These are phyloP conservation scores for Bipolaris bicolor DNA, from an alignment of 2,329 filamentous ascomycete species.

Conservation along the genomic window DNA sequence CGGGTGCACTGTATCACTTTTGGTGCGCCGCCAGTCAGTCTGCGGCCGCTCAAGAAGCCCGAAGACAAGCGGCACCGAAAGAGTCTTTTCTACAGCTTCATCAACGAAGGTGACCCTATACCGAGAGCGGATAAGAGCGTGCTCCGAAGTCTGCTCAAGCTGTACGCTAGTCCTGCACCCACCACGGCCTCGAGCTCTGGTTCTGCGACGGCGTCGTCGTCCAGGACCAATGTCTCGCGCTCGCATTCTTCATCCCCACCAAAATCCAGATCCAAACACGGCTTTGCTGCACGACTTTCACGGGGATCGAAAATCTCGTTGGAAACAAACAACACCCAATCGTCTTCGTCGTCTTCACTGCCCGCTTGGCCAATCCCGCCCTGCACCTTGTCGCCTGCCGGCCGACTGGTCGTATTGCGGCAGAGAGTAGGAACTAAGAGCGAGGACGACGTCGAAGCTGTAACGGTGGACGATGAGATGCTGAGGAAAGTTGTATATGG, in stretches of 20 bases:
- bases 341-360: constrained; percentile 48
- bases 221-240: constrained; percentile 32
- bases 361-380: constrained; percentile 70
- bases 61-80: constrained; percentile 56
- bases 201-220: constrained; percentile 30
- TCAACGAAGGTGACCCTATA: constrained; percentile 88
- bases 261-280: constrained; percentile 21
- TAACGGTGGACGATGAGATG: constrained; percentile 70
- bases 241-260: constrained; percentile 14
- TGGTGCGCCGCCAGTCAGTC: constrained; percentile 78
- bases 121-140: constrained; percentile 78
- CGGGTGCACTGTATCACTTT: constrained; percentile 85
- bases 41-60: constrained; percentile 71
- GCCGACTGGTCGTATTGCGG: constrained; percentile 68
- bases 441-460: constrained; percentile 67
- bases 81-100: constrained; percentile 77
- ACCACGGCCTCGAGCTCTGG: constrained; percentile 20
- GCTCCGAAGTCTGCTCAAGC: constrained; percentile 71
- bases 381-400: constrained; percentile 71
- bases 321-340: constrained; percentile 29
- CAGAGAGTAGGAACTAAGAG: constrained; percentile 48
- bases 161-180: constrained; percentile 69
- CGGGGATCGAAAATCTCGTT: constrained; percentile 32
- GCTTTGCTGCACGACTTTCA: constrained; percentile 17
- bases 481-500: constrained; percentile 77